Percentiles rank a stretch among this genome's conserved stretches.
Conservation (phyloP, 2,329 filamentous ascomycete genomes). For the Diaporthe capsici region DNA sequence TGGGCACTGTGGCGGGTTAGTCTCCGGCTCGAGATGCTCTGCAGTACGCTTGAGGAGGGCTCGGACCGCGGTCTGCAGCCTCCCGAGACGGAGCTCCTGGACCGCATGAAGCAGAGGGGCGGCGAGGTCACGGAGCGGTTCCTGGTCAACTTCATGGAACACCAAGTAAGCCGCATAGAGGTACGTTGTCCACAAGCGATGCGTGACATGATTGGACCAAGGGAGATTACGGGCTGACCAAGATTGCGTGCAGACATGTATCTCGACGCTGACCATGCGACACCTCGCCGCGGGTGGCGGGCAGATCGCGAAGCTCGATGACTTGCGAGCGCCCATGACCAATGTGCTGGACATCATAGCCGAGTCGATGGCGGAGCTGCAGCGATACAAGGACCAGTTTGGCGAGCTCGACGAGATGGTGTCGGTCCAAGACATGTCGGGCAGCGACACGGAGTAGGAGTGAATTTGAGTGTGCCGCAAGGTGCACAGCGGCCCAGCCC, state of each 20-base stretch:
- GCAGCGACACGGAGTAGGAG: conserved; percentile 55
- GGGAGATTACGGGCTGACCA: neutral
- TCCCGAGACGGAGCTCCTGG: conserved; percentile 86
- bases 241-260: conserved; percentile 73
- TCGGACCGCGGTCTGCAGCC: conserved; percentile 76
- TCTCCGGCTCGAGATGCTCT: conserved; percentile 92
- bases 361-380: conserved; percentile 74
- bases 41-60: conserved; percentile 84
- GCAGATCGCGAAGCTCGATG: conserved; percentile 72
- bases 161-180: conserved; percentile 96
- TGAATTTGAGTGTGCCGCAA: conserved; percentile 34
- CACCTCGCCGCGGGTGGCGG: conserved; percentile 82
- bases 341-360: conserved; percentile 76
- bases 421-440: conserved; percentile 47
- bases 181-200: conserved; percentile 64
- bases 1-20: conserved; percentile 94
- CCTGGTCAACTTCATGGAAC: conserved; percentile 90
- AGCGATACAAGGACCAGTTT: conserved; percentile 69
- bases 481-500: neutral
- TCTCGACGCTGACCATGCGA: conserved; percentile 83
- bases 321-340: conserved; percentile 83
- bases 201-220: neutral
- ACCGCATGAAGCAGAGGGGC: conserved; percentile 74
- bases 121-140: conserved; percentile 92
- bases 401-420: conserved; percentile 56